Base-by-base conservation (phyloP, 2,329 filamentous ascomycete species). In the Colletotrichum tropicicola region DNA sequence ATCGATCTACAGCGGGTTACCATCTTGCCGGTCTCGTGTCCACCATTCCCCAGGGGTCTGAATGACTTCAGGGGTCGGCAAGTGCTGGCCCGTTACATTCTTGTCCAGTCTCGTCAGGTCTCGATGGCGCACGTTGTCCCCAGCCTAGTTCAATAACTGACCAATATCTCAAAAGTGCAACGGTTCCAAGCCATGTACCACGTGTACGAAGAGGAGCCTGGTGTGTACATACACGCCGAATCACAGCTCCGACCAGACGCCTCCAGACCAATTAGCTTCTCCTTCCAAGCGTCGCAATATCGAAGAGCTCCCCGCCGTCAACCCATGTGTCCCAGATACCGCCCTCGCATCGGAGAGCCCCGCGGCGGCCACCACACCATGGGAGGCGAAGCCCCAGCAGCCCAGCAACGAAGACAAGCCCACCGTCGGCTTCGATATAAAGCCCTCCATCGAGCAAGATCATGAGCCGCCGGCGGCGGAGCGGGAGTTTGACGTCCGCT, bases 171-270 rank as follows among this genome's bases (percentile, higher is more conserved):
- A 39, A 57, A 54, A 73, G 71, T 73, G 71, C 28, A 68, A 70
- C 45, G 71, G 71, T 25, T 51, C 66, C 51, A 59, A 69, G 15
- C 69, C 68, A 32, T 72, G 71, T 64, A 66, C 64, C 32, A 66
- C 69, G 13, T 73, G 70, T 61, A 58, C 64, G 25, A 70, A 70
- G 35, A 68, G 69, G 44, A 68, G 67, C 28, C 55, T 70, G 25
- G 51, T 54, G 17, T 73, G 71, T 59, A 58, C 61, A 9, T 73
- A 72, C 45, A 58, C 64, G 8, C 43, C 64, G 19, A 54, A 37
- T 19, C 53, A 58, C 19, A 43, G 51, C 30, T 64, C 52, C 19
- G 65, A 67, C 21, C 61, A 66, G 32, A 51, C 43, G 15, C 27
- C 45, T 15, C 55, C 65, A 25, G 61, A 66, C 49, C 51, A 55